Conservation (phyloP, 2,329 filamentous ascomycete genomes). For the Aspergillus jensenii region DNA sequence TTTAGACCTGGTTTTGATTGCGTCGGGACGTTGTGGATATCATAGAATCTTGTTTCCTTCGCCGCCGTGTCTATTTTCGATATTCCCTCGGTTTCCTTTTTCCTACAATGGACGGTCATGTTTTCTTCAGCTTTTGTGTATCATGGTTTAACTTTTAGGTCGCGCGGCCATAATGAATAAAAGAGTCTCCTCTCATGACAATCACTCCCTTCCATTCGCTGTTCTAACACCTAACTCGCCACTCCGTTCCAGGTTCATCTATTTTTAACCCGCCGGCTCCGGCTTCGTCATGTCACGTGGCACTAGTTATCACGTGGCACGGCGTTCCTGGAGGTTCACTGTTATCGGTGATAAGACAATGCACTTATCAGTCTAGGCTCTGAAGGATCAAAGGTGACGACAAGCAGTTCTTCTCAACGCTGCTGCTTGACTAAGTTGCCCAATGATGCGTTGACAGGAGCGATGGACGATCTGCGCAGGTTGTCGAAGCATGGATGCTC, state of each 20-base stretch:
- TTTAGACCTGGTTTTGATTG: conserved; percentile 36
- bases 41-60: conserved; percentile 25
- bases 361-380: neutral
- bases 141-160: conserved; percentile 24
- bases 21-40: conserved; percentile 23
- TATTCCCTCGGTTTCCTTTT: conserved; percentile 12
- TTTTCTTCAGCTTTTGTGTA: conserved; percentile 21
- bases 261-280: neutral
- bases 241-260: neutral
- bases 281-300: neutral
- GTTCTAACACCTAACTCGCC: neutral
- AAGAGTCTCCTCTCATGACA: conserved; percentile 27
- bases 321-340: neutral
- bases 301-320: neutral
- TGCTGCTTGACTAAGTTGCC: conserved; percentile 3
- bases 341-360: neutral
- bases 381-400: neutral
- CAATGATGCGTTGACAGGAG: conserved; percentile 12
- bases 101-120: conserved; percentile 13
- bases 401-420: neutral
- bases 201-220: neutral
- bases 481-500: neutral
- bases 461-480: conserved; percentile 17
- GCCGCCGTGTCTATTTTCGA: conserved; percentile 16
- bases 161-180: conserved; percentile 25